Conservation (phyloP, 192 early-diverging fungal genomes). For the Backusella circina region DNA sequence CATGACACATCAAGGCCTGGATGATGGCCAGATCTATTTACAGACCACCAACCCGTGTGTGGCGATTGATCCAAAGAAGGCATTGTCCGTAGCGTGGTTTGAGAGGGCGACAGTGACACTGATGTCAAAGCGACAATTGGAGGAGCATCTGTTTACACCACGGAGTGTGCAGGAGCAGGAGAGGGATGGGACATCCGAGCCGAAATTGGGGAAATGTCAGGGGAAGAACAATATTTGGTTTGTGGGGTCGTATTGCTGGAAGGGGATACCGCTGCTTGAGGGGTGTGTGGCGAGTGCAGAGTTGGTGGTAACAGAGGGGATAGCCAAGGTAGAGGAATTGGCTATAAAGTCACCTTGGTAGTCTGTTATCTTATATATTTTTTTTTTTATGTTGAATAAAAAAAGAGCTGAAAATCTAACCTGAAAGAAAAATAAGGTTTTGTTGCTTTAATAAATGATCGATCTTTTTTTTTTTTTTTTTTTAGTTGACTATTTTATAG, state of each 20-base stretch:
- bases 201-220: slow-evolving; percentile 19
- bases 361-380: neutral
- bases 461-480: too few relatives aligned
- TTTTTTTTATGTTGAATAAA: neutral
- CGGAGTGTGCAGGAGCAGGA: neutral
- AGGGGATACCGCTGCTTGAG: slow-evolving; percentile 33
- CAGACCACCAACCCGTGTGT: slow-evolving; percentile 33
- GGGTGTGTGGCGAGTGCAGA: slow-evolving; percentile 35
- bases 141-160: slow-evolving; percentile 14
- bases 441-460: too few relatives aligned
- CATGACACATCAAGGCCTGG: slow-evolving; percentile 15
- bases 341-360: slow-evolving; percentile 6
- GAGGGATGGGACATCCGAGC: neutral
- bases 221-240: slow-evolving; percentile 30
- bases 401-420: neutral
- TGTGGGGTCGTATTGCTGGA: slow-evolving; percentile 32
- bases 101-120: slow-evolving; percentile 30
- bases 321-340: slow-evolving; percentile 2
- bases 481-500: too few relatives aligned
- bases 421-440: too few relatives aligned
- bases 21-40: slow-evolving; percentile 6
- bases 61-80: slow-evolving; percentile 8
- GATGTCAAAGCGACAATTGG: slow-evolving; percentile 15
- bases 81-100: slow-evolving; percentile 28
- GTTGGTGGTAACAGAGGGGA: slow-evolving; percentile 22